Base-by-base conservation (phyloP, 768 basidiomycete genomes). In the Termitomyces sp. region DNA sequence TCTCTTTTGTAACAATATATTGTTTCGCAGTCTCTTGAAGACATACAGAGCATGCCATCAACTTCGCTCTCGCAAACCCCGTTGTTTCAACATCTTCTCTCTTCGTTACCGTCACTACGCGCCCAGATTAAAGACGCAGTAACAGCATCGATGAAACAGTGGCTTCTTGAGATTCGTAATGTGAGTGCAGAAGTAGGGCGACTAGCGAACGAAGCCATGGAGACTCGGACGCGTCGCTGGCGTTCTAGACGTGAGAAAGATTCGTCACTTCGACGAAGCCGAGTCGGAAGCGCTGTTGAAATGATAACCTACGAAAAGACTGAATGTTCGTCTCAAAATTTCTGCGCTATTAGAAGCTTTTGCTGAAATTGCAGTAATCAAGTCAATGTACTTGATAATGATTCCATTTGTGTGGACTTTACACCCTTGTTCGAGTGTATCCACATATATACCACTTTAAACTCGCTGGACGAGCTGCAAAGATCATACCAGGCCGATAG, bases 401-500 rank as follows among this genome's bases (percentile, higher is more conserved):
- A 96, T 59, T 83, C 87, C 64, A 79, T 97, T 36, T 81, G 83
- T 52, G 91, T 99, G 51, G 94, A 98, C 73, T 98, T 99, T 79
- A 91, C 89, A 67, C 96, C 96, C 12, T 75, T 99, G 12, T 96
- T 94, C 67, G 93, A 98, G 74, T 96, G 94, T 72, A 95, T 99
- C 56, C 97, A 97, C 68, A 98, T 98, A 63, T 96, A 98, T 73
- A 86, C 90, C 60, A 86, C 94, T 5, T 80, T 99, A 25, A 93
- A 96, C 70, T 88, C 89, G n/a, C 81, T 96, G 42, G 89, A 91
- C 46, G 95, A 96, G 65, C 81, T 98, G 10, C 93, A 94, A 59
- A 84, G 83, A 57, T 96, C 89, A 37, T 99, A 98, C 68, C 96
- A 98, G 75, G 93, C 92, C n/a, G 97, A 99, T 73, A 85, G 97